phyloP scores from a whole-genome alignment of 2,329 filamentous ascomycete genomes.

The Curvularia spicifera region DNA sequence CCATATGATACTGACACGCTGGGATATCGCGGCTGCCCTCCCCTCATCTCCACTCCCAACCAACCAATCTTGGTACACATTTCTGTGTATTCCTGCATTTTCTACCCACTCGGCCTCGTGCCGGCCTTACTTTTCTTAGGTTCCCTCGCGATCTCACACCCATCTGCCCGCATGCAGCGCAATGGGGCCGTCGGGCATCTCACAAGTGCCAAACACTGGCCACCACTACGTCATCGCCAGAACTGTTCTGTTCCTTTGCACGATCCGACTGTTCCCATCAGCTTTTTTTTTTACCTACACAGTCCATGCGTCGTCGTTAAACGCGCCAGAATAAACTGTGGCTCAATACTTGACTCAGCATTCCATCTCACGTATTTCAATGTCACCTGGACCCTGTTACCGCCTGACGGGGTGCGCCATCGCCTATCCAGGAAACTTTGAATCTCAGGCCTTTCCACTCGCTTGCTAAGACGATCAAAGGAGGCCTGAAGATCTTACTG shows the following conservation, averaged over 20 bases:
- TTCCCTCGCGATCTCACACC: slow-evolving; percentile 3
- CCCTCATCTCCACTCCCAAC: slow-evolving; percentile 16
- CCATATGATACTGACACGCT: slow-evolving; percentile 21
- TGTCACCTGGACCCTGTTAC: slow-evolving; percentile 27
- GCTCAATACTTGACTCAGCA: slow-evolving; percentile 39
- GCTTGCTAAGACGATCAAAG: slow-evolving; percentile 3
- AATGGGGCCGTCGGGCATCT: slow-evolving; percentile 1
- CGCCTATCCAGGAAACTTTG: slow-evolving; percentile 9
- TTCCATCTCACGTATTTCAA: slow-evolving; percentile 26
- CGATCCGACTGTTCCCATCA: neutral
- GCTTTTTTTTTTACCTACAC: neutral
- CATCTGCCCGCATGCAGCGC: slow-evolving; percentile 6
- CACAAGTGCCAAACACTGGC: neutral
- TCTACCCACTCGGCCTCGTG: slow-evolving; percentile 11
- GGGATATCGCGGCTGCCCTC: slow-evolving; percentile 18
- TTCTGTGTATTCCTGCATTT: slow-evolving; percentile 13
- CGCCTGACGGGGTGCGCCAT: slow-evolving; percentile 12
- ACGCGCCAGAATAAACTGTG: slow-evolving; percentile 22
- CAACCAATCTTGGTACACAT: slow-evolving; percentile 9
- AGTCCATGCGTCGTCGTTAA: neutral
- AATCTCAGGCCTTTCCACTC: slow-evolving; percentile 2
- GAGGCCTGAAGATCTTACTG: slow-evolving; percentile 1
- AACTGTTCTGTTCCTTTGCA: neutral
- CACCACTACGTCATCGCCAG: slow-evolving; percentile 5
- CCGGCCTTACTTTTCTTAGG: slow-evolving; percentile 12